Evolutionary conservation across 495 filamentous ascomycete species (phyloP), one percentile per base, ranked within the genome.

Genomic region (Stereocaulon alpinum): DNA sequence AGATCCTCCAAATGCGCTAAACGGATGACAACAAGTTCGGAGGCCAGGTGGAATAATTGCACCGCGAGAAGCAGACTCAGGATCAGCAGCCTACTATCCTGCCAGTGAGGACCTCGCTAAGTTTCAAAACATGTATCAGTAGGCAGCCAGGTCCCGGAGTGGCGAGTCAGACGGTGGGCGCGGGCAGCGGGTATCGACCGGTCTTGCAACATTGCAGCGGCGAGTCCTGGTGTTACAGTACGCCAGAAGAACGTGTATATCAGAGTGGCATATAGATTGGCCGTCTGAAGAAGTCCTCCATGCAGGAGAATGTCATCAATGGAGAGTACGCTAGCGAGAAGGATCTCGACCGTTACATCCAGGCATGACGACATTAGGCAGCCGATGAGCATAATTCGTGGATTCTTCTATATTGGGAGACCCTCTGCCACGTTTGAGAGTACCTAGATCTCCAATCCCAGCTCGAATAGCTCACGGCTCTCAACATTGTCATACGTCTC

Each of bases 21-120:
- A 59, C 6, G 80, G 81, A 59, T 80, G 81, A 74, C 63, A 65
- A 6, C 77, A 79, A 0, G 73, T 83, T 0, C 44, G 66, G 9
- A 77, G 78, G 56, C 67, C 68, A 4, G 78, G 78, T 15, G 82
- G 82, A 1, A 71, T 84, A 20, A 64, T 85, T 1, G 79, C 79
- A 10, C 71, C 70, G 24, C 68, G 79, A 6, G 77, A 79, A 61
- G 73, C 70, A 5, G 78, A 79, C 51, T 73, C 73, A 58, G 63
- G 68, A 1, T 65, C 66, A 18, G 71, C 72, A 12, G 60, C 68
- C 3, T 78, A 72, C 70, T 81, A 74, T 63, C 80, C 80, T 17
- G 72, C 76, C 18, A 53, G 71, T 0, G 44, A 65, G 0, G 78
- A 71, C 1, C 18, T 82, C 58, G 63, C 60, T 4, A 60, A 72